phyloP scores from a whole-genome alignment of 805 yeast species.

The Candida michaelii region DNA sequence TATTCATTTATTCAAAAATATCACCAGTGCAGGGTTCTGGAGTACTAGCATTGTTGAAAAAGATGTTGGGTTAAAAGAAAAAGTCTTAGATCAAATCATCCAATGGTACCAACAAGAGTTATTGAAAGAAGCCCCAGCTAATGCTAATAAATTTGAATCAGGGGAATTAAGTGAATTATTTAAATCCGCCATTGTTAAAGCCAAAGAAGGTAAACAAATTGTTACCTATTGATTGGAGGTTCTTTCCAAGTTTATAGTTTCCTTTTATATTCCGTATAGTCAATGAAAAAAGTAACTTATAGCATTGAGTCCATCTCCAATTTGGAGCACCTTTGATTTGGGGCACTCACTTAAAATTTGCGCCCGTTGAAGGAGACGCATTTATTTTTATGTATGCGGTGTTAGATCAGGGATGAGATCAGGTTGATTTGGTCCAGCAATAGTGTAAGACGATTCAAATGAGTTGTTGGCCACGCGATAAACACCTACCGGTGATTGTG shows the following conservation, averaged over 20 bases:
- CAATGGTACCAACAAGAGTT: slow-evolving; percentile 43
- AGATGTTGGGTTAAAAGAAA: slow-evolving; percentile 34
- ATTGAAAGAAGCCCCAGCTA: slow-evolving; percentile 38
- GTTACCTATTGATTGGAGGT: slow-evolving; percentile 6
- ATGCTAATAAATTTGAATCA: slow-evolving; percentile 23
- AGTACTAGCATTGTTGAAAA: slow-evolving; percentile 55
- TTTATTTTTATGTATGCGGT: not conserved
- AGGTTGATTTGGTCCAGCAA: not conserved
- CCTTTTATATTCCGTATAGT: not conserved
- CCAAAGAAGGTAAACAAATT: slow-evolving; percentile 38
- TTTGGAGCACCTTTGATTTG: too few relatives aligned
- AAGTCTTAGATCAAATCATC: slow-evolving; percentile 37
- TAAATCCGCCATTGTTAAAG: slow-evolving; percentile 30
- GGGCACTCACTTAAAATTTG: too few relatives aligned
- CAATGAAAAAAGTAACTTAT: not conserved
- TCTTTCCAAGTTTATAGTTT: not conserved
- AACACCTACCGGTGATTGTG: too few relatives aligned
- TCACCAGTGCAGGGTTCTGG: slow-evolving; percentile 92
- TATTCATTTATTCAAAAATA: slow-evolving; percentile 82
- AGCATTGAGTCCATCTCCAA: too few relatives aligned
- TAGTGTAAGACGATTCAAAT: too few relatives aligned
- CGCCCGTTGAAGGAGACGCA: slow-evolving; percentile 7
- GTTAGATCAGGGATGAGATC: too few relatives aligned
- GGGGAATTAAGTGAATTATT: slow-evolving; percentile 29
- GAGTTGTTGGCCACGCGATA: too few relatives aligned